These are phyloP conservation scores for Sarcodon aspratus DNA, from an alignment of 768 basidiomycete species.

Conservation along the genomic window DNA sequence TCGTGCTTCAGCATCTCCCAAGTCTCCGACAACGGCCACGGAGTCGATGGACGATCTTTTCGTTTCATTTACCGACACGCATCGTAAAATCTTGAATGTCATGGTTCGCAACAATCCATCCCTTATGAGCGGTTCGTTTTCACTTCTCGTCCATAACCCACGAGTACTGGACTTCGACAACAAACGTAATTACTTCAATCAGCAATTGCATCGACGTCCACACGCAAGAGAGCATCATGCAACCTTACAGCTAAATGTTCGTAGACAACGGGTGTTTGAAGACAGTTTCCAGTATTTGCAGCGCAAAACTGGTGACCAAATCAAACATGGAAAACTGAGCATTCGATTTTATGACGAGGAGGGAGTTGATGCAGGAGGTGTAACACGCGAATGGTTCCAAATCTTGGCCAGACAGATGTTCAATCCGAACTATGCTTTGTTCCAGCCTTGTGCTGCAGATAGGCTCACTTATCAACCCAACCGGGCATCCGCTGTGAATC, in stretches of 20 bases:
- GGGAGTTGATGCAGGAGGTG: constrained; percentile 96
- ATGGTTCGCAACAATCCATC: constrained; percentile 99
- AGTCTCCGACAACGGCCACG: constrained; percentile 50
- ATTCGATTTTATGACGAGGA: constrained; percentile 96
- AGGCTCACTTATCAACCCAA: constrained; percentile 93
- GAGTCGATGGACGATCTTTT: constrained; percentile 88
- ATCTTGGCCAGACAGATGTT: constrained; percentile 98
- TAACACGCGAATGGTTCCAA: constrained; percentile 98
- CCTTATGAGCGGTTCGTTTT: constrained; percentile 96
- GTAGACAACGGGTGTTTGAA: constrained; percentile 88
- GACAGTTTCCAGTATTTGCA: constrained; percentile 93
- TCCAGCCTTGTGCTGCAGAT: constrained; percentile 96
- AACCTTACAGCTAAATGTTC: constrained; percentile 82
- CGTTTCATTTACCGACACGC: constrained; percentile 85
- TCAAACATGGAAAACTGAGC: constrained; percentile 96
- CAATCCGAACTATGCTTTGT: constrained; percentile 95
- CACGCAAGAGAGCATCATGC: constrained; percentile 70
- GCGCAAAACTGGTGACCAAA: constrained; percentile 85
- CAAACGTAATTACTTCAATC: constrained; percentile 93
- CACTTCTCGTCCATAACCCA: constrained; percentile 89
- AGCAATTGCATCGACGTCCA: constrained; percentile 81
- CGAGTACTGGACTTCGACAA: constrained; percentile 98
- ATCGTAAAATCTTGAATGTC: constrained; percentile 87
- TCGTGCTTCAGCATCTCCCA: constrained; percentile 57
- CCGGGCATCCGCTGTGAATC: constrained; percentile 88